Conservation (phyloP, 2,329 filamentous ascomycete genomes). For the Emergomyces africanus region DNA sequence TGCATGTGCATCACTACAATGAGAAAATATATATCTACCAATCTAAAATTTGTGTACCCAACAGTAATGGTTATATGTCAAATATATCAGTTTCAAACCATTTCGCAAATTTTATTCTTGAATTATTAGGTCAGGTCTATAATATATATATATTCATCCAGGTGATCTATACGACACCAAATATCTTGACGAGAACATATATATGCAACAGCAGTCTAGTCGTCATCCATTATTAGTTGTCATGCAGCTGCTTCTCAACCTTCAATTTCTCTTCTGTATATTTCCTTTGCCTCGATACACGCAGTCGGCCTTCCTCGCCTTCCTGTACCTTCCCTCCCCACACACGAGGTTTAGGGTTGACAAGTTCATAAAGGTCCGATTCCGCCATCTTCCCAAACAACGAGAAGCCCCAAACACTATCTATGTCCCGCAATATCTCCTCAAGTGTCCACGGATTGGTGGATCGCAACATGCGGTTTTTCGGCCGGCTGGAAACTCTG, state of each 20-base stretch:
- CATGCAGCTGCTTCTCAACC: background rate
- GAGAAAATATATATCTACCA: too few species aligned
- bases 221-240: background rate
- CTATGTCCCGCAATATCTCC: conserved; percentile 21
- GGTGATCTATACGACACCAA: background rate
- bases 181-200: background rate
- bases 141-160: background rate
- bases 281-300: background rate
- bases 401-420: conserved; percentile 22
- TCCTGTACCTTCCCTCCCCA: background rate
- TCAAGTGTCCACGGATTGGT: conserved; percentile 23
- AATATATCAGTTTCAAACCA: too few species aligned
- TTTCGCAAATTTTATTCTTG: too few species aligned
- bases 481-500: conserved; percentile 17
- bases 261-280: background rate
- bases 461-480: conserved; percentile 25
- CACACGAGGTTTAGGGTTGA: conserved; percentile 6
- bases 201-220: background rate
- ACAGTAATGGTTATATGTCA: background rate
- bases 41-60: too few species aligned
- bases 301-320: background rate
- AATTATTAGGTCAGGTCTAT: background rate
- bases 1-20: background rate
- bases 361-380: conserved; percentile 10
- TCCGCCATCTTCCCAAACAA: conserved; percentile 18